Evolutionary conservation across 83 land plant species (phyloP), one percentile per base, ranked within the genome.

Genomic region (Picea abies): DNA sequence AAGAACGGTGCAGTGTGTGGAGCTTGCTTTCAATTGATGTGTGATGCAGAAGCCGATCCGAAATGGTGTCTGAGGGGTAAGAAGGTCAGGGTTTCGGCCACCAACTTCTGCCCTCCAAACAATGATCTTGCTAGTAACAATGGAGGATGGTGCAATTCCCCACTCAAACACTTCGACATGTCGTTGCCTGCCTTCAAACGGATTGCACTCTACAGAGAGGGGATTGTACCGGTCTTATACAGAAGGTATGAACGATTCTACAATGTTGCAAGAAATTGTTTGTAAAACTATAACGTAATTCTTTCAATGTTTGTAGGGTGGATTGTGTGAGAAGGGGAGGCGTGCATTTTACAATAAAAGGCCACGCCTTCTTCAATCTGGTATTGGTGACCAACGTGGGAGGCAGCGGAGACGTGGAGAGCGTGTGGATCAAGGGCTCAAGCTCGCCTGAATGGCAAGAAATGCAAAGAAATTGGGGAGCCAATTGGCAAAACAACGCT

Each of bases 141-240:
- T 23, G 90, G 93, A 37, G 93, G 93, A 26, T 88, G 89, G 88
- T 91, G 93, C 85, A 84, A 91, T 37, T 85, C 82, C 0, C 93
- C 93, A 15, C 83, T 68, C 61, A 85, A 12, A 11, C 93, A 91
- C 62, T 91, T 91, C 76, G 93, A 88, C 84, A 91, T 91, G 93
- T 84, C 93, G 16, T 22, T 82, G 71, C 87, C 90, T 32, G 88
- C 93, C 32, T 91, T 88, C 81, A 9, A 68, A 22, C 62, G 79
- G 62, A 86, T 89, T 32, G 86, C 81, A 29, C 22, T 81, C 71
- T 70, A 66, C 39, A 49, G 63, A 23, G 89, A 79, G 17, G 90
- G 90, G 11, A 81, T 86, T 52, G 84, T 89, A 64, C 86, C 90
- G 10, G 82, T 89, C 32, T 37, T 29, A 2, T 89, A 81, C 82